Evolutionary conservation across 306 rosid genomes (phyloP), one percentile per base, ranked within the genome.

Genomic region (Prunus mume): DNA sequence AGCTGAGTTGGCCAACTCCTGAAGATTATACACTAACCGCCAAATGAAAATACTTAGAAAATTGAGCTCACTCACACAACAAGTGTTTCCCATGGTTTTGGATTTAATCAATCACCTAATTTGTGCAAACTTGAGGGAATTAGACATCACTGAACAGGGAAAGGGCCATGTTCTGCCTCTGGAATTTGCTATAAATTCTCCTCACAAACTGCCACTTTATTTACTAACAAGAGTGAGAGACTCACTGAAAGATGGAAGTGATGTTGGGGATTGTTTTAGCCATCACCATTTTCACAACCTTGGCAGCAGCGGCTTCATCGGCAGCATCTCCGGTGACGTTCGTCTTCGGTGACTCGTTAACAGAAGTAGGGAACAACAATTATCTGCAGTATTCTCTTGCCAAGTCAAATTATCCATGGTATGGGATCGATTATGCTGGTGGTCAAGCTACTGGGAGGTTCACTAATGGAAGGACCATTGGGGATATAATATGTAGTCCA

Each of bases 291-390:
- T 51, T 83, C 49, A 57, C 68, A 3, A 34, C 68, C 55, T 12
- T 79, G 67, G 73, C 63, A 49, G 45, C 75, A 63, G 60, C 22
- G 19, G 79, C 43, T 7, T 57, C 71, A 41, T 64, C 86, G 12
- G 85, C 81, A 49, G 78, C 55, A 10, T 0, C 28, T 15, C 72
- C 72, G 6, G 90, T 86, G 2, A 91, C 93, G 2, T 91, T 64
- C 49, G 70, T 88, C 52, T 93, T 93, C 73, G 93, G 98, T 12
- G 98, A 93, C 20, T 93, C 98, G 0, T 76, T 91, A 25, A 85
- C 97, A 41, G 97, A 93, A 9, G 98, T 93, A 41, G 98, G 97
- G 5, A 93, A 93, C 83, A 93, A 93, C 79, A 93, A 93, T 56
- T 88, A 60, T 71, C 71, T 90, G 56, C 95, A 87, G 65, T 86